phyloP scores from a whole-genome alignment of 2,329 filamentous ascomycete species.

The Neofusicoccum laricinum region DNA sequence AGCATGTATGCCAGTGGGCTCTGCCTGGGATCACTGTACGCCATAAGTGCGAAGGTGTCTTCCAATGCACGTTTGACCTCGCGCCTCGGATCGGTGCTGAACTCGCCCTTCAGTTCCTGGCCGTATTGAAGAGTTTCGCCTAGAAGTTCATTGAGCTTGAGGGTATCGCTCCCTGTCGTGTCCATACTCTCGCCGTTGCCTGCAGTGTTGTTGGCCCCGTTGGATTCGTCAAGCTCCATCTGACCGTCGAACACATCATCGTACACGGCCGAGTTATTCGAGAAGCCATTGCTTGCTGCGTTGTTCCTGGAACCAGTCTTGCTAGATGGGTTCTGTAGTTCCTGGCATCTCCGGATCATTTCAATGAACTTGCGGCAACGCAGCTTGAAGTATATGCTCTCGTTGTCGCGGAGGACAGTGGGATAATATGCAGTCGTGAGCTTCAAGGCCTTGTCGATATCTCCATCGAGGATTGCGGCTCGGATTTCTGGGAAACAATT shows the following conservation, averaged over 20 bases:
- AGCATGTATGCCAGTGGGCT: slow-evolving; percentile 76
- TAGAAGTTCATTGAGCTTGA: slow-evolving; percentile 53
- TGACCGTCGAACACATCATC: slow-evolving; percentile 49
- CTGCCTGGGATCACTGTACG: slow-evolving; percentile 76
- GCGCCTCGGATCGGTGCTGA: slow-evolving; percentile 65
- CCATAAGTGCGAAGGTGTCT: slow-evolving; percentile 85
- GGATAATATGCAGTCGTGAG: slow-evolving; percentile 77
- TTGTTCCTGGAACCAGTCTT: slow-evolving; percentile 26
- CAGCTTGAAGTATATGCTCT: slow-evolving; percentile 82
- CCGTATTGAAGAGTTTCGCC: slow-evolving; percentile 75
- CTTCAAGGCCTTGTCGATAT: slow-evolving; percentile 87
- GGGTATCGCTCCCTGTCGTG: slow-evolving; percentile 31
- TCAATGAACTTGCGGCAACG: slow-evolving; percentile 92
- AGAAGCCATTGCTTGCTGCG: slow-evolving; percentile 22
- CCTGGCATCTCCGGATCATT: slow-evolving; percentile 56
- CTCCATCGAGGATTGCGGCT: slow-evolving; percentile 80
- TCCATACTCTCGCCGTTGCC: slow-evolving; percentile 24
- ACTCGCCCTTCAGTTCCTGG: slow-evolving; percentile 73
- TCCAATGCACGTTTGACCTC: slow-evolving; percentile 71
- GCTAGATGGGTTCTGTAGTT: slow-evolving; percentile 38
- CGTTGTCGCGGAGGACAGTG: slow-evolving; percentile 73
- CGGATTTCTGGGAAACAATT: slow-evolving; percentile 66
- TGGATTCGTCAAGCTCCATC: slow-evolving; percentile 58
- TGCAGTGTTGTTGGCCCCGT: slow-evolving; percentile 17
- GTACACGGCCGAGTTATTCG: slow-evolving; percentile 43